Conservation (phyloP, 2,329 filamentous ascomycete genomes). For the Thielaviopsis musarum region DNA sequence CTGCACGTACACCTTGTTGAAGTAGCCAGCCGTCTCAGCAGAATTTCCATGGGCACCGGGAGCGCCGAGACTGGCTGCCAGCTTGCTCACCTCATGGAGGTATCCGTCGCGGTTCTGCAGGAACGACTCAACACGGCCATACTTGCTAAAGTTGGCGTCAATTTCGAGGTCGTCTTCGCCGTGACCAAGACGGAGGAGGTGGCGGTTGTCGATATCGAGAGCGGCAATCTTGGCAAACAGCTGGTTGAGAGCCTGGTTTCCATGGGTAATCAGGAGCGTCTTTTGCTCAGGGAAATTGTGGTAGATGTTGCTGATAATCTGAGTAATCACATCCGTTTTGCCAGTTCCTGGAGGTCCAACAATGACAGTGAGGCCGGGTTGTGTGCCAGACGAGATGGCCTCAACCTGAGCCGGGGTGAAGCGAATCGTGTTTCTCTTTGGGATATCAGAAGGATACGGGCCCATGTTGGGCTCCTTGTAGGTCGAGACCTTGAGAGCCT, state of each 20-base stretch:
- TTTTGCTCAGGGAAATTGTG: conserved; percentile 91
- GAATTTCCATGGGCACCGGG: conserved; percentile 91
- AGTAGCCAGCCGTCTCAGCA: conserved; percentile 93
- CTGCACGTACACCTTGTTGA: conserved; percentile 79
- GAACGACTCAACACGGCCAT: conserved; percentile 88
- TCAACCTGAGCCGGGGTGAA: conserved; percentile 87
- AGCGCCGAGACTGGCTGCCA: conserved; percentile 70
- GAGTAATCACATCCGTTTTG: conserved; percentile 97
- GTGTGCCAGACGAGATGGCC: conserved; percentile 82
- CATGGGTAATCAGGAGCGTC: conserved; percentile 85
- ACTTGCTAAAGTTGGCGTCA: conserved; percentile 78
- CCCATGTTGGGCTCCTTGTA: conserved; percentile 81
- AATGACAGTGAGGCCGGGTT: conserved; percentile 84
- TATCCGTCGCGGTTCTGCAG: conserved; percentile 69
- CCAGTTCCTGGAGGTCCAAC: conserved; percentile 92
- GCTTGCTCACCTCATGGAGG: conserved; percentile 66
- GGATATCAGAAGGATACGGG: conserved; percentile 72
- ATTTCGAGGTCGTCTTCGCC: conserved; percentile 88
- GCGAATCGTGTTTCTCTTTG: conserved; percentile 64
- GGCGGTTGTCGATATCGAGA: conserved; percentile 86
- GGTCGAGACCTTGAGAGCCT: conserved; percentile 66
- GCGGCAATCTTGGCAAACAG: conserved; percentile 96
- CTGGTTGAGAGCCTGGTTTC: conserved; percentile 94
- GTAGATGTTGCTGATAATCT: conserved; percentile 98
- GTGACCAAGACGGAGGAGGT: conserved; percentile 80